Evolutionary conservation across 208 protist genomes (phyloP).

Genomic region (Phytomonas francai): DNA sequence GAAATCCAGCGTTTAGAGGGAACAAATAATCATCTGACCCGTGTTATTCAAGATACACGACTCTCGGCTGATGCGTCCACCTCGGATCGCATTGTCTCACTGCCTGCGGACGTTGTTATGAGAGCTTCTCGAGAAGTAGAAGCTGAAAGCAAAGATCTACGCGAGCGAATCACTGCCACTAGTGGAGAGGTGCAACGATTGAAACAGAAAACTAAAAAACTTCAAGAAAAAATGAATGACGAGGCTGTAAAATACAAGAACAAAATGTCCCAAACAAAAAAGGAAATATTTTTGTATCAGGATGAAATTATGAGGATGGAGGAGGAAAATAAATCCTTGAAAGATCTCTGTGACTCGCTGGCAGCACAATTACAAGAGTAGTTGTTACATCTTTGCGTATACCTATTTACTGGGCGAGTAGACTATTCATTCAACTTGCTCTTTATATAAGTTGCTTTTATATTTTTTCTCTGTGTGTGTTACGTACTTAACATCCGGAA

Average conservation of each 20-base stretch:
- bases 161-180: slow-evolving; percentile 50
- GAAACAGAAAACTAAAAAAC: slow-evolving; percentile 33
- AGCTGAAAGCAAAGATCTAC: slow-evolving; percentile 47
- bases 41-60: slow-evolving; percentile 45
- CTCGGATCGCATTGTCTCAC: slow-evolving; percentile 21
- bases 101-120: slow-evolving; percentile 41
- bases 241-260: slow-evolving; percentile 43
- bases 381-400: neutral
- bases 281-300: slow-evolving; percentile 60
- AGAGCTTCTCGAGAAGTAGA: slow-evolving; percentile 30
- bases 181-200: slow-evolving; percentile 43
- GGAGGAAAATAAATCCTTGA: slow-evolving; percentile 57
- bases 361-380: slow-evolving; percentile 32
- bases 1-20: slow-evolving; percentile 55
- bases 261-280: slow-evolving; percentile 46
- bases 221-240: slow-evolving; percentile 38
- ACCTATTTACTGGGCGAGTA: neutral
- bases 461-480: neutral
- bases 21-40: slow-evolving; percentile 42
- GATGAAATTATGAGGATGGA: slow-evolving; percentile 51
- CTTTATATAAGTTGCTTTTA: slow-evolving; percentile 8
- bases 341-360: slow-evolving; percentile 60
- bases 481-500: neutral
- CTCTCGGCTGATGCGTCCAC: slow-evolving; percentile 33
- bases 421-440: neutral